Base-by-base conservation (phyloP, 1,284 basidiomycete genomes). In the Peniophora sp. region DNA sequence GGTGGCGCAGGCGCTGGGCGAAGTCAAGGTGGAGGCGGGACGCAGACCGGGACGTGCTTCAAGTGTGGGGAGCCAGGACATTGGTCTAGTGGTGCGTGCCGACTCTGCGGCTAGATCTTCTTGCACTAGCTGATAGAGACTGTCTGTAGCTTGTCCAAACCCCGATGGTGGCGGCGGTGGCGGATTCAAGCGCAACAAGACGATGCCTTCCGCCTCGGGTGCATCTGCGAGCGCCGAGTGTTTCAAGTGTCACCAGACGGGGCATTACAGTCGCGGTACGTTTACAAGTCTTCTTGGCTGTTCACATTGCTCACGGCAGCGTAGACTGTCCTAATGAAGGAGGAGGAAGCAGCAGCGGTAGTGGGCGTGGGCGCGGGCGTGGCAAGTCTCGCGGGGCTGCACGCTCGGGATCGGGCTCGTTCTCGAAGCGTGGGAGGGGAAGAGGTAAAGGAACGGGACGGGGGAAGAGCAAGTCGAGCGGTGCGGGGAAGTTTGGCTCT, bases 11-110 rank as follows among this genome's bases (percentile, higher is more conserved):
- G 16, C 38, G 19, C 16, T 16, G n/a, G 38, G 38, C 38, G 38
- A 20, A 41, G 38, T 52, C 48, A 49, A 52, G 47, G 2, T 51
- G 24, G n/a, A 32, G 27, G 41, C 27, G 34, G 43, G 22, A 43
- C 48, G 8, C 23, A 50, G 49, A 19, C 51, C 44, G 59, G 56
- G 47, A 52, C 59, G 12, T 73, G 70, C 56, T 69, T 61, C 57
- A 69, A 66, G 54, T 69, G 67, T 38, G 66, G 64, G 22, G 53
- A 62, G 46, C 53, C 50, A 25, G 68, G 67, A n/a, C 64, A 68
- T 46, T 66, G 56, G 52, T 59, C 59, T 48, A 63, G 55, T 45
- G 58, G 61, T 53, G 46, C 49, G 58, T 48, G 25, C 32, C 17
- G 41, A 36, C n/a, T 24, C 22, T 41, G 24, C n/a, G n/a, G n/a